Percentiles rank a stretch among this genome's conserved stretches.
Evolutionary conservation across 352 stramenopile genomes (phyloP).

Genomic region (Pythium coloratum): DNA sequence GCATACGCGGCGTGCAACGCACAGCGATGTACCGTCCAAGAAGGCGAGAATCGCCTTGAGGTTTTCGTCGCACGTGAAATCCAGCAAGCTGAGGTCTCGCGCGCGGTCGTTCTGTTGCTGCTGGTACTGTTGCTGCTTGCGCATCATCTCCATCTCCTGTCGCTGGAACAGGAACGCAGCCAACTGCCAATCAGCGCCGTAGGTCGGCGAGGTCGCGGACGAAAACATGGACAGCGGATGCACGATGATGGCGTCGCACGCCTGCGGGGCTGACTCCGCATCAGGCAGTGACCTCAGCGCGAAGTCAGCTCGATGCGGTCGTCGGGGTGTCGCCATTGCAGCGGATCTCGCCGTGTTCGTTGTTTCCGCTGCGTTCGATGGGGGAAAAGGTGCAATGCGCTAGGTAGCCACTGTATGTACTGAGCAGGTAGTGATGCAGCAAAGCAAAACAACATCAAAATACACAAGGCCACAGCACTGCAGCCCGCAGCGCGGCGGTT

Average conservation of each 20-base stretch:
- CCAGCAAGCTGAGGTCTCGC: slow-evolving; percentile 38
- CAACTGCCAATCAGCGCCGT: slow-evolving; percentile 40
- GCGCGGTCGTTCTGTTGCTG: slow-evolving; percentile 2
- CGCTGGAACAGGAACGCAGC: slow-evolving; percentile 33
- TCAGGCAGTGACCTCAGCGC: background rate
- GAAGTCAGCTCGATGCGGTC: slow-evolving; percentile 6
- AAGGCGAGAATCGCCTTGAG: slow-evolving; percentile 61
- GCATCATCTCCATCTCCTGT: slow-evolving; percentile 38
- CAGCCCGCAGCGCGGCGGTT: background rate
- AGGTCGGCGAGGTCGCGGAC: slow-evolving; percentile 31
- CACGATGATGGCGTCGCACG: slow-evolving; percentile 55
- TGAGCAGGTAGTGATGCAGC: background rate
- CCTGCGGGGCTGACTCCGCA: background rate
- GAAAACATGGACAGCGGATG: slow-evolving; percentile 59
- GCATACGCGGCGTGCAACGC: slow-evolving; percentile 51
- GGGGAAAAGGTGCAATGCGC: background rate
- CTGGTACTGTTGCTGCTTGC: slow-evolving; percentile 26
- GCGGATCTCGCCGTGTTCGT: background rate
- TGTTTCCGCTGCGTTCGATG: background rate
- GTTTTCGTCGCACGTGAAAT: slow-evolving; percentile 80
- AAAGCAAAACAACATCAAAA: too few species aligned
- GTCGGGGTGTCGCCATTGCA: background rate
- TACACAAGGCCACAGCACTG: too few species aligned
- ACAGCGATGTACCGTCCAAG: slow-evolving; percentile 71
- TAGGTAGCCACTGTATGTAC: background rate